Evolutionary conservation across 1,139 yeast species (phyloP).

Genomic region (Suhomyces guaymorum): DNA sequence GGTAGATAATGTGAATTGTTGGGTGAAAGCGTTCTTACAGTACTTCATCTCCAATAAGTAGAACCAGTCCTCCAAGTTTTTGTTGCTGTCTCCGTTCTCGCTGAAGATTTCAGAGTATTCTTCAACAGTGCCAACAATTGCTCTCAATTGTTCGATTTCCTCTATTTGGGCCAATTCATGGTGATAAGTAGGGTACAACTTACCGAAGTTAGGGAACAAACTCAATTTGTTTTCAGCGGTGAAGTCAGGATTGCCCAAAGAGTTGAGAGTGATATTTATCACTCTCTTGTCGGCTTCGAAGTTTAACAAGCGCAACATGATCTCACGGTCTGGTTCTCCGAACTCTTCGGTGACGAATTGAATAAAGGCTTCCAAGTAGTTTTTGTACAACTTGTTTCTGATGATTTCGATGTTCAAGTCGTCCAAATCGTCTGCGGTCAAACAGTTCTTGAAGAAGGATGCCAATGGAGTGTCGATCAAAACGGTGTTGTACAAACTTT

Average conservation of each 20-base stretch:
- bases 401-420: slow-evolving; percentile 94
- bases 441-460: slow-evolving; percentile 88
- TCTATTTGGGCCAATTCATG: slow-evolving; percentile 71
- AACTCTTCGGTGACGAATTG: slow-evolving; percentile 61
- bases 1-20: slow-evolving; percentile 88
- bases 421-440: slow-evolving; percentile 91
- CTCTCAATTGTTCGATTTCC: slow-evolving; percentile 81
- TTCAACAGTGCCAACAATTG: slow-evolving; percentile 69
- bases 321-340: slow-evolving; percentile 75
- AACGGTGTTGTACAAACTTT: slow-evolving; percentile 89
- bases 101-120: slow-evolving; percentile 71
- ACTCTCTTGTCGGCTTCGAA: slow-evolving; percentile 97
- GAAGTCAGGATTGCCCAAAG: slow-evolving; percentile 76
- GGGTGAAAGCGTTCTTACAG: slow-evolving; percentile 92
- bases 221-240: slow-evolving; percentile 66
- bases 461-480: slow-evolving; percentile 96
- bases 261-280: slow-evolving; percentile 86
- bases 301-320: slow-evolving; percentile 72
- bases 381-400: slow-evolving; percentile 87
- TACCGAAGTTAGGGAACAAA: slow-evolving; percentile 79
- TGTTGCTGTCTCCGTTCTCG: slow-evolving; percentile 52
- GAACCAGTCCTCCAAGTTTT: slow-evolving; percentile 88
- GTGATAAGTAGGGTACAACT: slow-evolving; percentile 75
- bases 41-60: slow-evolving; percentile 89
- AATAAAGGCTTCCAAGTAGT: slow-evolving; percentile 86